Evolutionary conservation across 2,329 filamentous ascomycete genomes (phyloP).

Genomic region (Colletotrichum abscissum): DNA sequence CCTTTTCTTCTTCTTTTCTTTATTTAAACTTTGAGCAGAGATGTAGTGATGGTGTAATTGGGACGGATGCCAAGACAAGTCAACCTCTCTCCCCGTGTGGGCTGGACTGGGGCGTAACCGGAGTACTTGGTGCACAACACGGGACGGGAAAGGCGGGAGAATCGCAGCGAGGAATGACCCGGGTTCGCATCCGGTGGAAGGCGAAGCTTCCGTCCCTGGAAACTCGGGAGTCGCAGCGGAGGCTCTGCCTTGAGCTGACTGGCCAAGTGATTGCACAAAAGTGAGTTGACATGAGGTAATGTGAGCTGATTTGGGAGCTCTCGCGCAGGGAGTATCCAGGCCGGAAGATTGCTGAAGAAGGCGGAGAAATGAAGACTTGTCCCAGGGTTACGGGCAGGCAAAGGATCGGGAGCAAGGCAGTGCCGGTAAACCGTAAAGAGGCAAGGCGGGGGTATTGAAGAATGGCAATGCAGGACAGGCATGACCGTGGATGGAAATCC

Average conservation of each 20-base stretch:
- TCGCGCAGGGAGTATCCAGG: background rate
- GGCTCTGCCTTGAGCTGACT: background rate
- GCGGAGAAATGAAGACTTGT: background rate
- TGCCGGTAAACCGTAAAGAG: background rate
- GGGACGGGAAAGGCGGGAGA: constrained; percentile 27
- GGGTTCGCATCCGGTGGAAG: constrained; percentile 9
- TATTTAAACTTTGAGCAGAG: background rate
- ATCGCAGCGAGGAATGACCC: constrained; percentile 12
- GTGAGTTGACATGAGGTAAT: constrained; percentile 21
- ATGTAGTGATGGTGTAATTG: background rate
- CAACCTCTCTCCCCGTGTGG: background rate
- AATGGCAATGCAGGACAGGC: background rate
- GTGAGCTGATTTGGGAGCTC: constrained; percentile 10
- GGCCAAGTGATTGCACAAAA: background rate
- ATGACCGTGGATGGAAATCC: background rate
- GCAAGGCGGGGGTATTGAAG: background rate
- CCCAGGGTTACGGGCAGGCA: background rate
- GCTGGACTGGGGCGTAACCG: background rate
- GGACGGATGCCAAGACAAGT: background rate
- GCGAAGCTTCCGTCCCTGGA: constrained; percentile 14
- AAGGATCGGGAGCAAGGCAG: background rate
- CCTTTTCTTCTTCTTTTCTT: too few relatives aligned
- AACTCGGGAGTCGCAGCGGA: constrained; percentile 11
- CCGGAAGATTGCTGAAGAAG: background rate
- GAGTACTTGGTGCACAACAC: constrained; percentile 4